Base-by-base conservation (phyloP, 2,329 filamentous ascomycete genomes). In the Sclerotinia spermophila region DNA sequence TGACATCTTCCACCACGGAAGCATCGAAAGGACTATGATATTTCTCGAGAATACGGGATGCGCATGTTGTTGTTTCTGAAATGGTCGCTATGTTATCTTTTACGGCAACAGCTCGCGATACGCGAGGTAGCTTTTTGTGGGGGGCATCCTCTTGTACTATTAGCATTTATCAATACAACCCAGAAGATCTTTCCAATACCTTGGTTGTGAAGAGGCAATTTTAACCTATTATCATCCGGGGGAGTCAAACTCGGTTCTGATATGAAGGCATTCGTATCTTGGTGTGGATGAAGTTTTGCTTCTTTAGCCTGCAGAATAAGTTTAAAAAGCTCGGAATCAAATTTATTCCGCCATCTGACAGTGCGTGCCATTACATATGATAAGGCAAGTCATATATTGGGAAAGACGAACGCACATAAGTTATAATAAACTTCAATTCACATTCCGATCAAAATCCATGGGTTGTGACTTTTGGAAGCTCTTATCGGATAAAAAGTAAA, bases 11-110 rank as follows among this genome's bases (percentile, higher is more conserved):
- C 45, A 96, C 88, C 27, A 97, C 89, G 13, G 92, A 95, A 27
- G 95, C 93, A 79, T 94, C 88, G 80, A 92, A 95, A 5, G 94
- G 92, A 72, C 91, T 93, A 48, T 80, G 82, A 80, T 94, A 92
- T 72, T 83, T 84, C n/a, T 84, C 79, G 55, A 98, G 86, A 69
- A 93, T 91, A 30, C 83, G 83, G 3, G 95, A 97, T 73, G 89
- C 92, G 81, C 94, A 97, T 81, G 94, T 96, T 35, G 94, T 97
- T 1, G 87, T 86, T n/a, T 87, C 81, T 45, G 85, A 82, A 30
- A 78, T 79, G 0, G 90, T 91, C 68, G 89, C 87, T 74, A 94
- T 93, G 78, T 94, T 94, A 81, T 94, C 92, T 78, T 94, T 94
- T 68, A 94, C 83, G 6, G 89, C 78, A 21, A 75, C 33, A 51